Percentiles rank a stretch among this genome's conserved stretches.
Conservation (phyloP, 2,329 filamentous ascomycete genomes). For the Dothiorella sarmentorum region DNA sequence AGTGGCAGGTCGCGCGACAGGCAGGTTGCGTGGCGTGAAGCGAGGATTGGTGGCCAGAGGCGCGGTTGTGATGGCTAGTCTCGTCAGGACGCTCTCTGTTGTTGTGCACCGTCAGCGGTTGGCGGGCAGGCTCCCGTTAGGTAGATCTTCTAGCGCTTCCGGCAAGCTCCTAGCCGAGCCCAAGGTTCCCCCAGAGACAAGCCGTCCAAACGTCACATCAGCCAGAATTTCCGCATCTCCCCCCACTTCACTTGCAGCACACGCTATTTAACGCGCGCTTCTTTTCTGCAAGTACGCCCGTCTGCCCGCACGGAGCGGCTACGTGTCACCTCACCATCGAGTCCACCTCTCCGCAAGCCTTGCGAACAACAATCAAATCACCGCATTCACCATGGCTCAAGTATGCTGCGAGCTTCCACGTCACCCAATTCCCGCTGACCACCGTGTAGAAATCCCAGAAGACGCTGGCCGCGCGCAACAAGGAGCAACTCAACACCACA, state of each 20-base stretch:
- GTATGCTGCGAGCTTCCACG: conserved; percentile 8
- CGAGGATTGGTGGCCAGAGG: conserved; percentile 10
- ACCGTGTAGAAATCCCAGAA: conserved; percentile 50
- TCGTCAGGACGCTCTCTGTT: conserved; percentile 7
- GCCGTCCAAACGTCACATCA: conserved; percentile 1
- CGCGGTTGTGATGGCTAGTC: conserved; percentile 8
- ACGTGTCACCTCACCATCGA: background rate
- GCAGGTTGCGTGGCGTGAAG: conserved; percentile 11
- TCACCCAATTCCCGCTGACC: background rate
- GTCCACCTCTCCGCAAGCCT: background rate
- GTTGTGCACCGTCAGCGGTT: conserved; percentile 6
- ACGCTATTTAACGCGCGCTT: background rate
- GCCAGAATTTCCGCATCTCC: background rate
- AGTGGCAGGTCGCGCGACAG: conserved; percentile 10
- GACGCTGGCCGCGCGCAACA: conserved; percentile 73
- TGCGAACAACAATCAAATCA: background rate
- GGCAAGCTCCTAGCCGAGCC: conserved; percentile 4
- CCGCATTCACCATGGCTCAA: background rate
- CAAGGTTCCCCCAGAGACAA: conserved; percentile 10
- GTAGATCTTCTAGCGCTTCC: conserved; percentile 7
- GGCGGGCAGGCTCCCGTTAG: background rate
- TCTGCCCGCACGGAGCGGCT: background rate
- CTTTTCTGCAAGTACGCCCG: background rate
- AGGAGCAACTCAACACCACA: conserved; percentile 71
- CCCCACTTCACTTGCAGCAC: background rate